Evolutionary conservation across 805 yeast genomes (phyloP).

Genomic region (Yarrowia sp.): DNA sequence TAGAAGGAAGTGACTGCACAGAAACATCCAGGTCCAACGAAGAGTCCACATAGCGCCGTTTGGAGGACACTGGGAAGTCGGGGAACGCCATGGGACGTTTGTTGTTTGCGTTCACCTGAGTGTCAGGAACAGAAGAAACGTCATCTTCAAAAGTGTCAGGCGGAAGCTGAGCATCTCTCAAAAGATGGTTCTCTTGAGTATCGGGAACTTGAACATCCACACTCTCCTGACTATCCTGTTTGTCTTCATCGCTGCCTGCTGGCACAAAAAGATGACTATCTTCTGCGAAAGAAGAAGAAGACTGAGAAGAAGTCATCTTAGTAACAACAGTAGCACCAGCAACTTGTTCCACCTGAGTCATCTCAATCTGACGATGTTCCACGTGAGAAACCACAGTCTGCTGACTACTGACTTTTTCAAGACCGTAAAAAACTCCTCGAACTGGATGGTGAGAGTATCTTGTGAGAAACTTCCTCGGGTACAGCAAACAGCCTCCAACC

Average conservation of each 20-base stretch:
- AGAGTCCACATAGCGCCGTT: neutral
- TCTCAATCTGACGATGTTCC: neutral
- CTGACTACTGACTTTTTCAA: neutral
- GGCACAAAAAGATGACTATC: neutral
- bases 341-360: neutral
- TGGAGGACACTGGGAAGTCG: neutral
- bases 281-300: neutral
- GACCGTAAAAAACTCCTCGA: neutral
- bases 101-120: neutral
- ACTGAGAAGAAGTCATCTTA: neutral
- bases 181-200: neutral
- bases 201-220: neutral
- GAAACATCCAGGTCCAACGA: slow-evolving; percentile 5
- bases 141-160: neutral
- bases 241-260: neutral
- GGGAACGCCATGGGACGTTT: neutral
- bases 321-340: neutral
- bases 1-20: neutral
- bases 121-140: neutral
- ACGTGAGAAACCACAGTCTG: neutral
- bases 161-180: neutral
- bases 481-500: neutral
- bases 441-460: neutral
- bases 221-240: no score
- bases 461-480: neutral